Conservation (phyloP, 108 stramenopile species). For the Chaetoceros tenuissimus region DNA sequence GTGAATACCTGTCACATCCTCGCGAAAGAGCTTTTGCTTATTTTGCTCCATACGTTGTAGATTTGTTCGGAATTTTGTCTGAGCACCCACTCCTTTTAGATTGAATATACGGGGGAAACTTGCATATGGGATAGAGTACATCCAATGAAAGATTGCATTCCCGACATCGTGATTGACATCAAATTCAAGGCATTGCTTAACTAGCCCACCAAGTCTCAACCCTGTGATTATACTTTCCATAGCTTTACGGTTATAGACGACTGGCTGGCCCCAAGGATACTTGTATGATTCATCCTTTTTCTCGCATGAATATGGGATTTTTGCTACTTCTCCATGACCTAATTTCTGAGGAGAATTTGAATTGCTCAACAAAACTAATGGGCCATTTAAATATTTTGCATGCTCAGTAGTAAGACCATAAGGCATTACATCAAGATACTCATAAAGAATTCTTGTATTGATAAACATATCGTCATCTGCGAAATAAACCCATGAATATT, state of each 20-base stretch:
- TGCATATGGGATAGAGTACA: conserved; percentile 16
- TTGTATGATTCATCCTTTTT: conserved; percentile 3
- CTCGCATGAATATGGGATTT: background rate
- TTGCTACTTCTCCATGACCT: background rate
- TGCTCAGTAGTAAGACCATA: background rate
- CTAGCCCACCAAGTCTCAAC: conserved; percentile 11
- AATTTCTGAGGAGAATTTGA: background rate
- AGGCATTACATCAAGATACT: background rate
- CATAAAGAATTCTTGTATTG: background rate
- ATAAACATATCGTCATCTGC: conserved; percentile 26
- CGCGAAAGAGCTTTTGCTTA: too few relatives aligned
- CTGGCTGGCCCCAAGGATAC: conserved; percentile 31
- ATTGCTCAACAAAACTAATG: background rate
- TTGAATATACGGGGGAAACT: too few relatives aligned
- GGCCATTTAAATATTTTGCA: background rate
- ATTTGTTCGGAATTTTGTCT: too few relatives aligned
- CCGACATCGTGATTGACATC: conserved; percentile 25
- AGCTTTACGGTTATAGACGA: conserved; percentile 15
- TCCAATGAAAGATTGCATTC: conserved; percentile 23
- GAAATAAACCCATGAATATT: conserved; percentile 20
- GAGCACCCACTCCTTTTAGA: too few relatives aligned
- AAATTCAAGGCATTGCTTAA: conserved; percentile 16
- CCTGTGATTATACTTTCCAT: conserved; percentile 10
- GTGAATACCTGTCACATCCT: too few relatives aligned
- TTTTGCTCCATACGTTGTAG: too few relatives aligned